Base-by-base conservation (phyloP, 1,284 basidiomycete genomes). In the Tausonia pullulans region DNA sequence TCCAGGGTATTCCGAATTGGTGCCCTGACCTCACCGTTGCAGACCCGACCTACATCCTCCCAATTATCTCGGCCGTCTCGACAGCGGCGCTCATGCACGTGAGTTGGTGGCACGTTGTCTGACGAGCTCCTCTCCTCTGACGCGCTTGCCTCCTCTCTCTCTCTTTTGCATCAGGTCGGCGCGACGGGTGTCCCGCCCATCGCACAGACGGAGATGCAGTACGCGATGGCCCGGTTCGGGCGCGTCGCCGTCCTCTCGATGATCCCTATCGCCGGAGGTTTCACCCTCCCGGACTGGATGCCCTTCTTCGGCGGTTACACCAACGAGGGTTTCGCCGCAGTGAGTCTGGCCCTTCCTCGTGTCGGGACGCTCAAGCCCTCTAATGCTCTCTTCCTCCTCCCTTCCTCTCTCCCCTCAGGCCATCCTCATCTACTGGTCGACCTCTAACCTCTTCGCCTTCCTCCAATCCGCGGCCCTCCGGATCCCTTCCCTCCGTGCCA, bases 41-140 rank as follows among this genome's bases (percentile, higher is more conserved):
- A 3, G 91, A 94, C 74, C 91, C 94, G 4, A 85, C 83, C 64
- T 89, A 83, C 70, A 78, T 88, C 27, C 78, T 97, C 51, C 94
- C 95, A 0, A 72, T 87, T 45, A 76, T 81, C 43, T 83, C 80
- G 68, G 81, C 84, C 65, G 78, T 78, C 50, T 79, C 81, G 11
- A 87, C 91, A 65, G 86, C 93, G 65, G 65, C 82, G 10, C 88
- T 93, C 67, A 81, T 93, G 48, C 76, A 79, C 72, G 87, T 88
- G 69, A 61, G 87, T 76, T 2, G 40, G 3, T 5, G 43, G 9
- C 5, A 27, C 27, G 27, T 27, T 27, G 27, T 27, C 2, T 27
- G 27, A 27, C 27, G 27, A 27, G 2, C 27, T 43, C n/a, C n/a
- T 10, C 16, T 14, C 16, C 45, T 16, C 14, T 52, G 44, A 27